Evolutionary conservation across 768 basidiomycete species (phyloP).

Genomic region (Kwoniella dejecticola): DNA sequence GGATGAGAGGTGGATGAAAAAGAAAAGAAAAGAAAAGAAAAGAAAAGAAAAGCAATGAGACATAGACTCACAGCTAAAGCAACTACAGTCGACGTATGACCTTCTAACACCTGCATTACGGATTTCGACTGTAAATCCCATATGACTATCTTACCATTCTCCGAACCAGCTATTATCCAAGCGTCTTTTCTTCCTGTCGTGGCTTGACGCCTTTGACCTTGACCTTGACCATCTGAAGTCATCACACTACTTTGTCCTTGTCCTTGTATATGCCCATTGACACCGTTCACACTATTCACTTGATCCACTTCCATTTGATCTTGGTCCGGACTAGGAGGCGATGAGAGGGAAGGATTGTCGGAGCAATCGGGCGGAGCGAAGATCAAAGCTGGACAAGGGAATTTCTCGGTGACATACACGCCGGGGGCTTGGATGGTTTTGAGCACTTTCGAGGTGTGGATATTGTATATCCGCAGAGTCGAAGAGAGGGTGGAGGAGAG

Average conservation of each 20-base stretch:
- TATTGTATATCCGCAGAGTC: conserved; percentile 91
- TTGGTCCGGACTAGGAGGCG: conserved; percentile 39
- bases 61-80: conserved; percentile 69
- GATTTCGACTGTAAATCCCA: conserved; percentile 86
- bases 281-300: not conserved
- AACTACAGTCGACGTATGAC: conserved; percentile 72
- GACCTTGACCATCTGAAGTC: not conserved
- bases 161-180: conserved; percentile 83
- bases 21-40: too few species aligned
- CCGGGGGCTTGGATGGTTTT: conserved; percentile 78
- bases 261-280: too few species aligned
- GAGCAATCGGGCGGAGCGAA: conserved; percentile 15
- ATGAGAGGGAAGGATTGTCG: too few species aligned
- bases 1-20: too few species aligned
- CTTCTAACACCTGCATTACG: conserved; percentile 63
- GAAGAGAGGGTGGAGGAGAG: conserved; percentile 92
- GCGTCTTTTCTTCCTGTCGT: conserved; percentile 18
- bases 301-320: conserved; percentile 56
- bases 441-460: conserved; percentile 82
- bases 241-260: too few species aligned
- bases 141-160: conserved; percentile 82
- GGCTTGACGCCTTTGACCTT: not conserved
- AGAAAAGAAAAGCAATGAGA: too few species aligned
- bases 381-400: conserved; percentile 65
- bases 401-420: conserved; percentile 75